Base-by-base conservation (phyloP, 352 stramenopile genomes). In the Blastocystis sp. region DNA sequence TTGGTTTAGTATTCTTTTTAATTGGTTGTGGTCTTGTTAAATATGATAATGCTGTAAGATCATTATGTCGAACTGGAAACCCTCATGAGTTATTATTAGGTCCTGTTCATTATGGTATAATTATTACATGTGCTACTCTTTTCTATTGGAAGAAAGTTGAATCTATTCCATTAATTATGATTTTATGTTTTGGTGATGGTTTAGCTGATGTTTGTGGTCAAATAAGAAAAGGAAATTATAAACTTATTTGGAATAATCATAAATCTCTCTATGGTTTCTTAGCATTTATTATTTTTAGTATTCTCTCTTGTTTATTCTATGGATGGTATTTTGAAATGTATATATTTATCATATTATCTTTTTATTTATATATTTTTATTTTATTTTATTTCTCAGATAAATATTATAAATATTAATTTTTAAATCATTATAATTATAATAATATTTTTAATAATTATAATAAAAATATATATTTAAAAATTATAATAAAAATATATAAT, bases 71-170 rank as follows among this genome's bases (percentile, higher is more conserved):
- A 7, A 49, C 35, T 13, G 52, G 52, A 19, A 19, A 16, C n/a
- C 39, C 23, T 24, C 33, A 21, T 1, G 52, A 62, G 28, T 35
- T 62, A 16, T 39, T 31, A n/a, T 1, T 21, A 13, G 52, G 52
- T 0, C 52, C 52, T 18, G 28, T 49, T 34, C 52, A 62, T 34
- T 62, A 62, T 34, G 52, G 52, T 34, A 2, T 62, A 2, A 54
- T 39, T 23, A 62, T 62, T 31, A 41, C 52, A 9, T 34, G 48
- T 32, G 34, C 0, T 9, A 62, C 52, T 18, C 16, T 62, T 1
- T 48, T 62, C 24, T 62, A 40, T 36, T 62, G 52, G 52, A 62
- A 62, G 13, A 39, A 42, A 3, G 13, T 48, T 19, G 52, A 62
- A 52, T 16, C 32, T 10, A 25, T 62, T 2, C 54, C 41, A 11